Percentiles rank a stretch among this genome's conserved stretches.
Conservation (phyloP, 2,329 filamentous ascomycete species). For the Paraphoma sp. region DNA sequence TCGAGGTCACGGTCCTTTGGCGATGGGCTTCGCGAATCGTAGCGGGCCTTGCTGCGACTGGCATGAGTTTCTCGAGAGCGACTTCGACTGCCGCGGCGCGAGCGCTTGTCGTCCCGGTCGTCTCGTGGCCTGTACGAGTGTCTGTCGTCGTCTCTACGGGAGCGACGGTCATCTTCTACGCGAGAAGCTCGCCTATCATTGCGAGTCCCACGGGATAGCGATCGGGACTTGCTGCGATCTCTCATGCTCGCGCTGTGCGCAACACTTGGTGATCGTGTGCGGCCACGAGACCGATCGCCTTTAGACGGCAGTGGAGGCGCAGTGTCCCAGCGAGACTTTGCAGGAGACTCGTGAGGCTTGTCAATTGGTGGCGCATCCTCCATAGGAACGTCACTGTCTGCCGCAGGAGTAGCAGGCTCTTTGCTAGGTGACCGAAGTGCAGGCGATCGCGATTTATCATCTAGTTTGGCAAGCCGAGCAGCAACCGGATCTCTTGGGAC, state of each 20-base stretch:
- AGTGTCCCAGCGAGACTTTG: constrained; percentile 33
- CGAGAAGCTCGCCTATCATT: constrained; percentile 34
- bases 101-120: constrained; percentile 34
- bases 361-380: constrained; percentile 30
- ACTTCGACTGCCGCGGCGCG: constrained; percentile 38
- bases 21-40: constrained; percentile 34
- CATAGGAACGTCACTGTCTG: constrained; percentile 35
- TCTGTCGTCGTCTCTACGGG: constrained; percentile 32
- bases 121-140: constrained; percentile 35
- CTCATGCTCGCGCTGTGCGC: constrained; percentile 30
- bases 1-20: constrained; percentile 24
- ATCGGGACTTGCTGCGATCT: constrained; percentile 38
- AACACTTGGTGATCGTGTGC: constrained; percentile 40
- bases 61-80: constrained; percentile 38
- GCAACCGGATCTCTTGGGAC: constrained; percentile 43
- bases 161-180: constrained; percentile 30
- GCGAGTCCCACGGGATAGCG: constrained; percentile 41
- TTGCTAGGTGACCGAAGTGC: constrained; percentile 33
- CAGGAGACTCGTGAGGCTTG: constrained; percentile 15
- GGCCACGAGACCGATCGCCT: constrained; percentile 30
- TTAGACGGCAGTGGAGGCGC: constrained; percentile 30
- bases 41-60: constrained; percentile 37
- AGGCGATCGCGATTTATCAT: constrained; percentile 35
- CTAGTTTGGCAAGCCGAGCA: constrained; percentile 36
- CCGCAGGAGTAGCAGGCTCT: constrained; percentile 23